These are phyloP conservation scores for Phyllostachys edulis DNA, from an alignment of 176 grass and related monocot genomes.

Conservation along the genomic window DNA sequence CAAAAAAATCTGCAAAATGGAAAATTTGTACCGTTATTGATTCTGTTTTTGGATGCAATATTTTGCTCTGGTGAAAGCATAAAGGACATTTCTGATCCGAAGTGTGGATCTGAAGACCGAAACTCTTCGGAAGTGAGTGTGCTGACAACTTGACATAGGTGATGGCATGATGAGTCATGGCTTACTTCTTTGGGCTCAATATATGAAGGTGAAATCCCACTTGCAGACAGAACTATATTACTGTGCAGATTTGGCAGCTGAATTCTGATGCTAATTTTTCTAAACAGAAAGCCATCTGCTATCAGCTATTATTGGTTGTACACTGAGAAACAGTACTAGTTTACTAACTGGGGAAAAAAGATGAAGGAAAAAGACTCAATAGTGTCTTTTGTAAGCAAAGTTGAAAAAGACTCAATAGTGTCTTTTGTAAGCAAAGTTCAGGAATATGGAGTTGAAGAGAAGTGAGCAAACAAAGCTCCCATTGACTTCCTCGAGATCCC, in stretches of 20 bases:
- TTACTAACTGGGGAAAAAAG: slow-evolving; percentile 1
- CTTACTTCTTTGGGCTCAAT: slow-evolving; percentile 2
- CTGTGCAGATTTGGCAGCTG: slow-evolving; percentile 9
- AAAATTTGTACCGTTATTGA: background rate
- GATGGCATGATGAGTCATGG: background rate
- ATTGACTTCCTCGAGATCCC: slow-evolving; percentile 56
- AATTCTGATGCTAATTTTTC: background rate
- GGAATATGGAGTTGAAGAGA: slow-evolving; percentile 41
- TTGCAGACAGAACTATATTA: slow-evolving; percentile 6
- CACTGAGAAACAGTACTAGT: background rate
- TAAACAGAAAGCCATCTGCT: background rate
- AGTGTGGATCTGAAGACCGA: background rate
- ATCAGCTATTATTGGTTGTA: background rate
- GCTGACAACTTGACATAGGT: background rate
- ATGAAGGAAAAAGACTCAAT: slow-evolving; percentile 21
- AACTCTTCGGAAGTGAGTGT: background rate
- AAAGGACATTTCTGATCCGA: background rate
- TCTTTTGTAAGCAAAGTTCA: slow-evolving; percentile 46
- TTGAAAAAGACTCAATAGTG: slow-evolving; percentile 28
- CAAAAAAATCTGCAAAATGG: background rate
- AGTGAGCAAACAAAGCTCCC: slow-evolving; percentile 36
- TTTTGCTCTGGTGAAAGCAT: background rate
- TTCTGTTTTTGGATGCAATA: background rate
- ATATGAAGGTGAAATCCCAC: slow-evolving; percentile 13
- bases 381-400: too few relatives aligned